phyloP scores from a whole-genome alignment of 208 protist genomes.

The Tritrichomonas foetus region DNA sequence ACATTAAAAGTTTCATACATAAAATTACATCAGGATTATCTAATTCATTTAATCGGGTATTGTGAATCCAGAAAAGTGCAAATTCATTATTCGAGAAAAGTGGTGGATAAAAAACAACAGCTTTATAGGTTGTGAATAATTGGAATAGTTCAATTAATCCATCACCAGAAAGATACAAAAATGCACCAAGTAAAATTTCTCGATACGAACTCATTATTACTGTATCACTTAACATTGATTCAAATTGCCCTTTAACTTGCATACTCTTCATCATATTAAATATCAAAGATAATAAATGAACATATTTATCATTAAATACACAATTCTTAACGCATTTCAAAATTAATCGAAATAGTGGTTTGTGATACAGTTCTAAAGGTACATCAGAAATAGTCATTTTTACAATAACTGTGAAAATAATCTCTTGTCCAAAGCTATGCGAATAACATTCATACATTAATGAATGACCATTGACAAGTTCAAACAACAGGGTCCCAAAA shows the following conservation, averaged over 20 bases:
- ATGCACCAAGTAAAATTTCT: not conserved
- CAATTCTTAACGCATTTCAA: not conserved
- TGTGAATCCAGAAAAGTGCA: not conserved
- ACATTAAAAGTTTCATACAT: not conserved
- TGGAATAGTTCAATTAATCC: not conserved
- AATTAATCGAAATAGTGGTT: not conserved
- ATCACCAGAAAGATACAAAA: not conserved
- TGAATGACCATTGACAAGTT: not conserved
- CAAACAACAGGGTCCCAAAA: not conserved
- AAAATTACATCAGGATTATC: not conserved
- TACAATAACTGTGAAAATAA: not conserved
- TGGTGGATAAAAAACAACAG: not conserved
- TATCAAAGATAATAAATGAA: not conserved
- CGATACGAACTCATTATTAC: not conserved
- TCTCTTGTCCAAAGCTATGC: not conserved
- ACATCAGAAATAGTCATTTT: not conserved
- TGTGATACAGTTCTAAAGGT: not conserved
- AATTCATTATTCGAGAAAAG: not conserved
- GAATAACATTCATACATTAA: not conserved
- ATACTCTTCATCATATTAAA: constrained; percentile 20
- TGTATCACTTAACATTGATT: not conserved
- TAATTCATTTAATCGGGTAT: not conserved
- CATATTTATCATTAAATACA: not conserved
- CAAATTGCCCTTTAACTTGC: not conserved
- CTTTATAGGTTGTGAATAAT: not conserved